Conservation (phyloP, 148 eudicot genomes). For the Fagopyrum tataricum region DNA sequence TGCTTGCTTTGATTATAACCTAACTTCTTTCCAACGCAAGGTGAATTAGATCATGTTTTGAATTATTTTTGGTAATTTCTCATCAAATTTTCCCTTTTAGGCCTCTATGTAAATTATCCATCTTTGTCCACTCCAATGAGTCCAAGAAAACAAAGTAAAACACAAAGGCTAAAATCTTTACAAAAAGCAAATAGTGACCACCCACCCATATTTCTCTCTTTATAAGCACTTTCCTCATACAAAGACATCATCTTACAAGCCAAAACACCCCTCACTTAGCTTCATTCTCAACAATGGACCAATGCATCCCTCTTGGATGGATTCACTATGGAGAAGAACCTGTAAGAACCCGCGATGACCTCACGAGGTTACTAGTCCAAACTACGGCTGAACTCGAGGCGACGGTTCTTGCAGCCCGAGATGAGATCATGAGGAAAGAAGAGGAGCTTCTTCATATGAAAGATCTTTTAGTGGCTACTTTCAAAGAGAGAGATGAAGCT, state of each 20-base stretch:
- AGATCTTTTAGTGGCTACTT: conserved; percentile 36
- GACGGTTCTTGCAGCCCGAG: conserved; percentile 52
- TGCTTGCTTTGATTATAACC: no score
- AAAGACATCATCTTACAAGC: background rate
- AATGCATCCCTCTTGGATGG: conserved; percentile 48
- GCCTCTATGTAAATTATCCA: background rate
- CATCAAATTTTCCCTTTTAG: background rate
- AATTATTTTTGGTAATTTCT: background rate
- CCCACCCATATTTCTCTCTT: background rate
- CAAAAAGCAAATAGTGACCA: conserved; percentile 1
- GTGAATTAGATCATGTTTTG: background rate
- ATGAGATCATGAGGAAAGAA: conserved; percentile 70
- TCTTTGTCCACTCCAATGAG: background rate
- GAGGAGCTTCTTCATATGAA: conserved; percentile 59
- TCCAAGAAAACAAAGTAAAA: background rate
- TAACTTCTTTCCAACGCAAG: background rate
- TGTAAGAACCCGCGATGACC: conserved; percentile 39
- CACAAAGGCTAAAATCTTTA: background rate
- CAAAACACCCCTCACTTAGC: background rate
- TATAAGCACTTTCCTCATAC: conserved; percentile 2
- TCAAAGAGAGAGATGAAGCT: conserved; percentile 72
- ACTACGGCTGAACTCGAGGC: conserved; percentile 72
- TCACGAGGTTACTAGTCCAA: conserved; percentile 54
- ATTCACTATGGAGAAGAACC: conserved; percentile 34
- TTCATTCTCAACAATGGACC: conserved; percentile 29